Percentiles rank a stretch among this genome's conserved stretches.
These are phyloP conservation scores for Wallacemonas collosoma DNA, from an alignment of 208 protist species.

Conservation along the genomic window DNA sequence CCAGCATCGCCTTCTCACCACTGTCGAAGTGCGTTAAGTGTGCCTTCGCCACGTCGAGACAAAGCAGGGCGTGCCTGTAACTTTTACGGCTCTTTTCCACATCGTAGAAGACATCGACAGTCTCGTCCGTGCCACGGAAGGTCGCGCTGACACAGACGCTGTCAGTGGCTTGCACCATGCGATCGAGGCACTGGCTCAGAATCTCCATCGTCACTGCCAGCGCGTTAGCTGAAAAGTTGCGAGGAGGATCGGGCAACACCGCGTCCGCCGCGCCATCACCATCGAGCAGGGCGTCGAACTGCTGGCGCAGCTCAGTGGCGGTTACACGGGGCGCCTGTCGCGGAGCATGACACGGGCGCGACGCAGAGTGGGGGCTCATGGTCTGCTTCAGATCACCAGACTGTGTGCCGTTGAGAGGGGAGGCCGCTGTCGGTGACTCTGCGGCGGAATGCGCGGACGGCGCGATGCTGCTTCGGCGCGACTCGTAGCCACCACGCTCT, in stretches of 20 bases:
- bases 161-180: constrained; percentile 56
- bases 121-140: constrained; percentile 42
- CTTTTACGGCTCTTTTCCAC: constrained; percentile 43
- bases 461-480: constrained; percentile 1
- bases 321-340: neutral
- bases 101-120: constrained; percentile 35
- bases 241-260: constrained; percentile 39
- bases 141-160: constrained; percentile 63
- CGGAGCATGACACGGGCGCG: neutral
- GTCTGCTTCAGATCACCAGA: neutral
- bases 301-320: constrained; percentile 16
- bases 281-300: constrained; percentile 35
- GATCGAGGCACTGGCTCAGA: constrained; percentile 43
- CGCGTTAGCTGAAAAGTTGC: constrained; percentile 55
- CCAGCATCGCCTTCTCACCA: constrained; percentile 61
- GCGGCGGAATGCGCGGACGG: constrained; percentile 2
- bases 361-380: neutral
- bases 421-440: neutral
- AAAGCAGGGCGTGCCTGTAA: constrained; percentile 36
- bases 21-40: constrained; percentile 72
- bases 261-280: constrained; percentile 21
- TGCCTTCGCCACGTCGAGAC: constrained; percentile 37
- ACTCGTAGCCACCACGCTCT: constrained; percentile 14
- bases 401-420: neutral
- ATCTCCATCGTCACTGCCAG: constrained; percentile 62